Evolutionary conservation across 78 protist species (phyloP).

Genomic region (Dictyostelium citrinum): DNA sequence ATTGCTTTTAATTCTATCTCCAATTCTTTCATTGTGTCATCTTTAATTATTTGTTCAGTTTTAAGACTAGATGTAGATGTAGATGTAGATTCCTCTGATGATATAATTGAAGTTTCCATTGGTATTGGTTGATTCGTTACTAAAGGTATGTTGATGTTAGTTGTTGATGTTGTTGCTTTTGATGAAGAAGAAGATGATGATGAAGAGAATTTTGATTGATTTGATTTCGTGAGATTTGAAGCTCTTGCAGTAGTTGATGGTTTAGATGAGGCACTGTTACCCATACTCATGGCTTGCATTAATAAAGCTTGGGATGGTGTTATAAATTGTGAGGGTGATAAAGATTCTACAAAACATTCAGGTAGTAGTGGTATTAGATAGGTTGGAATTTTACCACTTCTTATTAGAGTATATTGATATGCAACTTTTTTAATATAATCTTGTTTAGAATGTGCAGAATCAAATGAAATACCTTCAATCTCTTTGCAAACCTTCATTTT

Average conservation of each 20-base stretch:
- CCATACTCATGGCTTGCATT: not conserved
- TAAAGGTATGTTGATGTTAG: not conserved
- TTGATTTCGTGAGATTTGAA: not conserved
- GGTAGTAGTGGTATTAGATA: not conserved
- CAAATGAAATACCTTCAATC: not conserved
- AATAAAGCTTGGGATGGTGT: not conserved
- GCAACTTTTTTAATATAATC: not conserved
- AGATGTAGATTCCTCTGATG: not conserved
- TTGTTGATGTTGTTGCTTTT: not conserved
- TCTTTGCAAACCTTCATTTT: not conserved
- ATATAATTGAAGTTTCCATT: not conserved
- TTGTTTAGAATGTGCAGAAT: not conserved
- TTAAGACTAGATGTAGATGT: not conserved
- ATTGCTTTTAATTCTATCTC: not conserved
- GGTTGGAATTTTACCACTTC: not conserved
- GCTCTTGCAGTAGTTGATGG: not conserved
- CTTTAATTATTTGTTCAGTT: not conserved
- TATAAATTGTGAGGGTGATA: not conserved
- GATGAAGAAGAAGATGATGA: not conserved
- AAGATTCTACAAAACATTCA: not conserved
- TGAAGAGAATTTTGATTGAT: not conserved
- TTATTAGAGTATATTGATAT: not conserved
- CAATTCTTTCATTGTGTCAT: not conserved
- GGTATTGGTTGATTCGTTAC: not conserved
- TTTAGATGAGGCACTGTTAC: not conserved